These are phyloP conservation scores for Rauvolfia tetraphylla DNA, from an alignment of 257 asterid genomes.

Conservation along the genomic window DNA sequence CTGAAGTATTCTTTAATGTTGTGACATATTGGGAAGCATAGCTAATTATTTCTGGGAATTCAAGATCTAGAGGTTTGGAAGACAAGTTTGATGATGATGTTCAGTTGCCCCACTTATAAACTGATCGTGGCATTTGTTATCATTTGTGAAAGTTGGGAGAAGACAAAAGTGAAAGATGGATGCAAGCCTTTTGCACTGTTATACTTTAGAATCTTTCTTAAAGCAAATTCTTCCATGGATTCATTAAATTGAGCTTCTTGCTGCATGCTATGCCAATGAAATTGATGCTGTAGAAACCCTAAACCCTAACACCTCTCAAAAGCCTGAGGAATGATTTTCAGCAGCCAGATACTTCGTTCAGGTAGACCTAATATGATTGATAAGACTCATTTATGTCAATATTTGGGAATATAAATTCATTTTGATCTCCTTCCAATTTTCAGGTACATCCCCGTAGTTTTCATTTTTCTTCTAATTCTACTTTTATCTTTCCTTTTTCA, in stretches of 20 bases:
- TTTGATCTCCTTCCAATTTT: background rate
- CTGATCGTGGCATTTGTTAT: background rate
- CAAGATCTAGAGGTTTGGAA: background rate
- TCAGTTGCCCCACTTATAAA: background rate
- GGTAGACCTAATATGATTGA: background rate
- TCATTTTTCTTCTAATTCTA: background rate
- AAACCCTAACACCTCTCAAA: background rate
- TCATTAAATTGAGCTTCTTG: conserved; percentile 3
- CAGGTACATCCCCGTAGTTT: background rate
- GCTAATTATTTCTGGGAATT: background rate
- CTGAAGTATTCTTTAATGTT: background rate
- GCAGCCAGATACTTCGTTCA: background rate
- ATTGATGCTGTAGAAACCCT: background rate
- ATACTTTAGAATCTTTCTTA: background rate
- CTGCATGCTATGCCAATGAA: background rate
- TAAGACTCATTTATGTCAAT: background rate
- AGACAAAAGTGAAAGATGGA: background rate
- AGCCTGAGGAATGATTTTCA: background rate
- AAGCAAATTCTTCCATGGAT: background rate
- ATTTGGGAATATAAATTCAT: too few relatives aligned
- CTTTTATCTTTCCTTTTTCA: background rate
- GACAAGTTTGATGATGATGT: background rate
- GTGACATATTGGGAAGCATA: background rate
- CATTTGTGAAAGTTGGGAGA: background rate
- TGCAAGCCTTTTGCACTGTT: background rate